phyloP scores from a whole-genome alignment of 805 yeast genomes.

The Citeromyces nyonsensis region DNA sequence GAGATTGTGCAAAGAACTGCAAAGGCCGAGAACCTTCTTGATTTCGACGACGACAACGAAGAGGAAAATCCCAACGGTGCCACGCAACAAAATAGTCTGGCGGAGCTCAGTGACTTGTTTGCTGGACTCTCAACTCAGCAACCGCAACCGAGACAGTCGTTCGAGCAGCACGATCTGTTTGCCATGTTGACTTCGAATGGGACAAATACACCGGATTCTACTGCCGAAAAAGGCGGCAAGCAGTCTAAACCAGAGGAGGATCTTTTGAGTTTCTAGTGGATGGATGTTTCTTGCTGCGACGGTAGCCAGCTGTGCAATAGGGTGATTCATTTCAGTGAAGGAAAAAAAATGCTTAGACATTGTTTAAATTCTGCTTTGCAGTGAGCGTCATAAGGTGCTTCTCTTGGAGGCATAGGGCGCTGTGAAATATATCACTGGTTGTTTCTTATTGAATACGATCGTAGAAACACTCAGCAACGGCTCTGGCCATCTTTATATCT shows the following conservation, averaged over 20 bases:
- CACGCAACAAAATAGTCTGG: constrained; percentile 28
- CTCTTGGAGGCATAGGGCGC: no score
- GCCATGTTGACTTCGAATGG: constrained; percentile 2
- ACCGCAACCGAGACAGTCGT: constrained; percentile 7
- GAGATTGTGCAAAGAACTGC: constrained; percentile 47
- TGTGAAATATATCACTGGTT: no score
- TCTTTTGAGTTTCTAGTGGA: constrained; percentile 11
- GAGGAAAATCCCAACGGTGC: constrained; percentile 5
- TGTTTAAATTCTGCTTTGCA: no score
- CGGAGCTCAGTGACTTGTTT: constrained; percentile 66
- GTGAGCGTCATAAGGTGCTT: no score
- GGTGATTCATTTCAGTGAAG: no score
- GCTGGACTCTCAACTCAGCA: constrained; percentile 17
- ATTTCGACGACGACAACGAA: constrained; percentile 58
- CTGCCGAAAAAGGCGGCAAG: no score
- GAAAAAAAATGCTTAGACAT: no score
- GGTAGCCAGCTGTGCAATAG: no score
- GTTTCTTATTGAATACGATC: no score
- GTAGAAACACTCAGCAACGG: no score
- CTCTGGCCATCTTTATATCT: no score
- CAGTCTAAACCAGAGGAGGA: constrained; percentile 12
- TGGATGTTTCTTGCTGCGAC: no score
- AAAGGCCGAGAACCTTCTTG: constrained; percentile 70
- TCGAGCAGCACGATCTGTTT: constrained; percentile 3
- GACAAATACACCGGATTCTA: constrained; percentile 1